phyloP scores from a whole-genome alignment of 1,284 basidiomycete species.

The Bjerkandera adusta region DNA sequence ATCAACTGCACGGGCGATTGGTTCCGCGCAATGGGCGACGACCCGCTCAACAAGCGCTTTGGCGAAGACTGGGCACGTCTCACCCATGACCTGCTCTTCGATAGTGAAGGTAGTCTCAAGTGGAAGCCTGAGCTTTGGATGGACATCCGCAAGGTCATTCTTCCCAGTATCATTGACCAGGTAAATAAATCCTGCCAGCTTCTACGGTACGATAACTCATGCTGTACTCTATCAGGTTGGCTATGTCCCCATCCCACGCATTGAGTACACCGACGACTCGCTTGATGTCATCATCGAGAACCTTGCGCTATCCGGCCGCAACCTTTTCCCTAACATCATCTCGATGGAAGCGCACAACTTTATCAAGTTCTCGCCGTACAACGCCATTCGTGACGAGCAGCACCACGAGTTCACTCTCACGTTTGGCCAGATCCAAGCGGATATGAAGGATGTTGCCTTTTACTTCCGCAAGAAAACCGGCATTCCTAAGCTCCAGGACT shows the following conservation, averaged over 20 bases:
- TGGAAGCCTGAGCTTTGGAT: conserved; percentile 92
- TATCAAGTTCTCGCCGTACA: conserved; percentile 79
- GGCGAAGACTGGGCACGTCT: conserved; percentile 84
- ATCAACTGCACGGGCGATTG: conserved; percentile 72
- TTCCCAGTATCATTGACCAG: conserved; percentile 77
- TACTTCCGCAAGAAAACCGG: conserved; percentile 81
- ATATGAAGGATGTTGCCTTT: conserved; percentile 90
- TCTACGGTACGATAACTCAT: not conserved
- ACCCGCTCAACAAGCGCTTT: conserved; percentile 80
- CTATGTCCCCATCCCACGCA: conserved; percentile 88
- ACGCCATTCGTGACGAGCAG: conserved; percentile 52
- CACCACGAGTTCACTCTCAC: conserved; percentile 73
- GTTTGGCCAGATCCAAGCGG: conserved; percentile 89
- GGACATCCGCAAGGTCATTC: conserved; percentile 79
- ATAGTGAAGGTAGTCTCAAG: conserved; percentile 72
- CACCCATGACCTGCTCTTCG: conserved; percentile 58
- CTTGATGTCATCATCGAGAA: conserved; percentile 93
- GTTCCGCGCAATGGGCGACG: conserved; percentile 83
- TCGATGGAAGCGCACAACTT: conserved; percentile 82
- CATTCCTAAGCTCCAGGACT: conserved; percentile 81
- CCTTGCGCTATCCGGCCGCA: conserved; percentile 82
- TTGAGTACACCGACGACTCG: conserved; percentile 88
- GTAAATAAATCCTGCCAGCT: conserved; percentile 32
- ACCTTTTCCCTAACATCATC: conserved; percentile 81
- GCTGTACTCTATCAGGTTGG: conserved; percentile 52